Evolutionary conservation across 345 rosid species (phyloP), one percentile per base, ranked within the genome.

Genomic region (Citrus trifoliata): DNA sequence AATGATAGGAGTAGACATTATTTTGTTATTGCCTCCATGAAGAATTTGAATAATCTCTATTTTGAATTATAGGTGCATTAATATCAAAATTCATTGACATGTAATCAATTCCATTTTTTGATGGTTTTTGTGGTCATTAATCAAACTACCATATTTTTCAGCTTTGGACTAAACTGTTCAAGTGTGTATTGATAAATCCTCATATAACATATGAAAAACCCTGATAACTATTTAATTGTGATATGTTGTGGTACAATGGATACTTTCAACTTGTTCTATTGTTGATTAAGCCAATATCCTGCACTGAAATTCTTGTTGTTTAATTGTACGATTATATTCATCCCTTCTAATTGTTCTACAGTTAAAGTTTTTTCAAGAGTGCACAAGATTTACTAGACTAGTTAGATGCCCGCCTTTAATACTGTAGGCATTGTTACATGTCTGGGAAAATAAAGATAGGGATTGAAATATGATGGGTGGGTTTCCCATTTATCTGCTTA

Each of bases 401-500:
- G 77, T 74, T 60, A 74, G 77, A 21, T 74, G 25, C 28, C 69
- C 19, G 68, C 67, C 58, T 53, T 74, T 3, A 67, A 42, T 33
- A 35, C 22, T 67, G 80, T 80, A 79, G 83, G 70, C 67, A 79
- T 67, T 76, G 86, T 80, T 82, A 82, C 84, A 82, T 82, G 81
- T 82, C 80, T 78, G 78, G 83, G 10, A 84, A 76, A 86, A 62
- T 5, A 76, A 75, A n/a, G 68, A 75, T 51, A 46, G 79, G 55
- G 67, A 79, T 40, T 53, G 33, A 56, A 82, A 76, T 75, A 2
- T 69, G 74, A 76, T 78, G 12, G 46, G 67, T 72, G 80, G 86
- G 83, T 28, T 79, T 75, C 82, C 68, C 60, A 28, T 64, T 21
- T 40, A 7, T 80, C 72, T 62, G 2, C 42, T 80, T 35, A 6